phyloP scores from a whole-genome alignment of 495 filamentous ascomycete genomes.

The Cetradonia linearis region DNA sequence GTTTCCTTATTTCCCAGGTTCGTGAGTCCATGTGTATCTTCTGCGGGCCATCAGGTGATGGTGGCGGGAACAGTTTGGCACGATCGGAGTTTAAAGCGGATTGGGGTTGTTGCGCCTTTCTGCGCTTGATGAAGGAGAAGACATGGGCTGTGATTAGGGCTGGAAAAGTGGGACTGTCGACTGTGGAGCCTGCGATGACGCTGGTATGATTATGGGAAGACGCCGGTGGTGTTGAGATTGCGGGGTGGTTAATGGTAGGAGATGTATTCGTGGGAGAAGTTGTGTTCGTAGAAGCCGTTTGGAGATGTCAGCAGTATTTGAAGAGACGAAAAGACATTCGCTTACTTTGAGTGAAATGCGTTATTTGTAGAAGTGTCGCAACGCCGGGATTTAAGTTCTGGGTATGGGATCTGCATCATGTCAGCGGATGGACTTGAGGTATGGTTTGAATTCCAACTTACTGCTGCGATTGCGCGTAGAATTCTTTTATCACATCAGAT shows the following conservation, averaged over 20 bases:
- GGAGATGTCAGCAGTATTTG: background rate
- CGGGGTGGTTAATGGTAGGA: background rate
- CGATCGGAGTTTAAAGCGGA: too few relatives aligned
- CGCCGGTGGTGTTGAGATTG: background rate
- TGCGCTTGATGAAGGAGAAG: too few relatives aligned
- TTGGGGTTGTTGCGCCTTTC: too few relatives aligned
- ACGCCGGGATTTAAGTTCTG: background rate
- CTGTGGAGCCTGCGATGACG: constrained; percentile 9
- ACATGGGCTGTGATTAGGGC: too few relatives aligned
- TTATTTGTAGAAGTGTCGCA: background rate
- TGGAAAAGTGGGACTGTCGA: too few relatives aligned
- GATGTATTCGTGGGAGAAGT: background rate
- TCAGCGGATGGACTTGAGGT: background rate
- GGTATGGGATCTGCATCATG: background rate
- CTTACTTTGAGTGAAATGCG: constrained; percentile 12
- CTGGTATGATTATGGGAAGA: constrained; percentile 1
- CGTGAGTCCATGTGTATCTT: too few relatives aligned
- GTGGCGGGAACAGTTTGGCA: too few relatives aligned
- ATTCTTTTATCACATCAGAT: constrained; percentile 16
- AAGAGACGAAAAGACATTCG: too few relatives aligned
- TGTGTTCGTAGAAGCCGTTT: background rate
- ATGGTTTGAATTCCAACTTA: background rate
- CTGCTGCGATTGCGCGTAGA: constrained; percentile 5
- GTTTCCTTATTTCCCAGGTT: too few relatives aligned
- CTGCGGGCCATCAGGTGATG: too few relatives aligned